phyloP scores from a whole-genome alignment of 1,284 basidiomycete genomes.

The Hymenochaete sp. region DNA sequence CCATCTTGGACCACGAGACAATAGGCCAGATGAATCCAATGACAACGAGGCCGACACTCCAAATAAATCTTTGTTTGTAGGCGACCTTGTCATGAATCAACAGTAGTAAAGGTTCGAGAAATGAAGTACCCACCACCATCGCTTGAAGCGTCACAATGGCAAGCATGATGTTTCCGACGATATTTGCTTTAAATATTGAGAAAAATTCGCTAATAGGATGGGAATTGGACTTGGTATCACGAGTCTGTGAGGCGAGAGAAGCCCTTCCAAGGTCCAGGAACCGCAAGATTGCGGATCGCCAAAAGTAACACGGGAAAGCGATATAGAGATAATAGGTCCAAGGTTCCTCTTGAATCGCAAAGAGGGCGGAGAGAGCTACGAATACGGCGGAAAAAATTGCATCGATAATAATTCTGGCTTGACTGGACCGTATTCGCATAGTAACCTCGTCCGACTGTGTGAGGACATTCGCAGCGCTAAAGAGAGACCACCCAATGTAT shows the following conservation, averaged over 20 bases:
- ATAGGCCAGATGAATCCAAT: constrained; percentile 68
- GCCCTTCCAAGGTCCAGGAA: not conserved
- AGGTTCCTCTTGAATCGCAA: constrained; percentile 58
- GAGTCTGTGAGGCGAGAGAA: not conserved
- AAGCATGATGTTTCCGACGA: constrained; percentile 25
- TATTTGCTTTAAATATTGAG: not conserved
- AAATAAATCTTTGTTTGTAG: constrained; percentile 63
- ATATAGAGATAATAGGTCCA: constrained; percentile 74
- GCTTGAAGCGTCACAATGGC: constrained; percentile 44
- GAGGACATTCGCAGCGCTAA: constrained; percentile 48
- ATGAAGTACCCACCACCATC: constrained; percentile 56
- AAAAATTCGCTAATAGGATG: no score
- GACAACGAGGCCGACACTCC: constrained; percentile 60
- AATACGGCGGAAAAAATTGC: constrained; percentile 1
- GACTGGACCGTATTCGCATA: not conserved
- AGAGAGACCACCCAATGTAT: constrained; percentile 75
- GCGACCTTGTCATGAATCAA: constrained; percentile 37
- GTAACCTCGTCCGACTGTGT: constrained; percentile 13
- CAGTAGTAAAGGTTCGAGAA: not conserved
- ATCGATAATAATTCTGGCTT: constrained; percentile 14
- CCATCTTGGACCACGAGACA: constrained; percentile 34
- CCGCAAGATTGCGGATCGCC: constrained; percentile 36
- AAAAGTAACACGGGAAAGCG: constrained; percentile 71
- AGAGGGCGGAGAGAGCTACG: constrained; percentile 40
- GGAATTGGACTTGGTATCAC: no score